Conservation (phyloP, 495 filamentous ascomycete genomes). For the Aspergillus coremiiformis region DNA sequence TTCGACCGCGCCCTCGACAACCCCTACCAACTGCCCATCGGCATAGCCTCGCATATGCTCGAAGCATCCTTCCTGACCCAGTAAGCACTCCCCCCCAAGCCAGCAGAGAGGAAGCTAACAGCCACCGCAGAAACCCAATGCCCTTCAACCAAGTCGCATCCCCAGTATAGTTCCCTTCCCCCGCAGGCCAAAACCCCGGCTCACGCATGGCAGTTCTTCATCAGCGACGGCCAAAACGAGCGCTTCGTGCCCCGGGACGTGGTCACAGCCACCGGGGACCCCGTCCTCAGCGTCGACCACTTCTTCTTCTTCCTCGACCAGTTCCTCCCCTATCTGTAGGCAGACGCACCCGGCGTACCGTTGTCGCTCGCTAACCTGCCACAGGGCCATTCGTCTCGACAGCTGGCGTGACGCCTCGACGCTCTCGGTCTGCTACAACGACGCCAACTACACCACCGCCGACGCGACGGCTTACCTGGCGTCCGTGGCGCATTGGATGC, state of each 20-base stretch:
- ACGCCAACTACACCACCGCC: neutral
- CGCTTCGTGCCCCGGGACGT: neutral
- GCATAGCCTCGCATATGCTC: neutral
- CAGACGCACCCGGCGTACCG: neutral
- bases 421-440: neutral
- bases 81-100: neutral
- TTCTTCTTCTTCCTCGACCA: neutral
- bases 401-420: neutral
- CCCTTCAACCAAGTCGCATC: neutral
- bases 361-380: neutral
- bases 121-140: neutral
- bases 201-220: neutral
- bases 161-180: neutral
- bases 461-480: neutral
- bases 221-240: neutral
- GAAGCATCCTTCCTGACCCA: neutral
- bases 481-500: neutral
- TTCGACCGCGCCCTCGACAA: neutral
- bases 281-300: neutral
- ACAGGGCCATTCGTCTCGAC: neutral
- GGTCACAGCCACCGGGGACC: neutral
- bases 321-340: neutral
- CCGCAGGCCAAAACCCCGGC: neutral
- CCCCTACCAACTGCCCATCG: neutral
- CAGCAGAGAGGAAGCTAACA: neutral